Conservation (phyloP, 139 green algal species). For the Eudorina sp. region DNA sequence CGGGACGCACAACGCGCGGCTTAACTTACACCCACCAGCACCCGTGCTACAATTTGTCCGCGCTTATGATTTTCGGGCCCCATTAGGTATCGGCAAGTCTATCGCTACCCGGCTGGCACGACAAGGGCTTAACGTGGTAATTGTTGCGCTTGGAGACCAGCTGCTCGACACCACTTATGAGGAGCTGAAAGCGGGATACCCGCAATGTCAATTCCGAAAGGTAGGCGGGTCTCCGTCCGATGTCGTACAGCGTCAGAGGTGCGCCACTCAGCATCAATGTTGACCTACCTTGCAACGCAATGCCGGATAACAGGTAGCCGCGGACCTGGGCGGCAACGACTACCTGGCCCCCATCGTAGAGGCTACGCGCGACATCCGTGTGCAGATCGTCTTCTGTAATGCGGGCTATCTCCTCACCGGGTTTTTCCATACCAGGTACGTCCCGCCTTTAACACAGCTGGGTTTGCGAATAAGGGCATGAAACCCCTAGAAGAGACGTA, state of each 20-base stretch:
- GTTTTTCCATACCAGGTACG: constrained; percentile 87
- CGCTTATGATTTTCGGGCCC: too few relatives aligned
- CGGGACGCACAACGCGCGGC: too few relatives aligned
- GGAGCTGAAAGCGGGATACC: constrained; percentile 79
- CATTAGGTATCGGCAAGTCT: constrained; percentile 95
- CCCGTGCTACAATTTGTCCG: too few relatives aligned
- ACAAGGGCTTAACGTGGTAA: constrained; percentile 92
- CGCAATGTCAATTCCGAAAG: constrained; percentile 84
- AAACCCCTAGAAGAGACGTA: too few relatives aligned
- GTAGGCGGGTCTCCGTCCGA: constrained; percentile 40
- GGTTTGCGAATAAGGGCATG: too few relatives aligned
- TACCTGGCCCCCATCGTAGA: constrained; percentile 84
- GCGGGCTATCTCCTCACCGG: constrained; percentile 94
- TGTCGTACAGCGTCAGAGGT: background rate
- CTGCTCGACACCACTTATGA: constrained; percentile 80
- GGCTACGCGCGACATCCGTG: constrained; percentile 85
- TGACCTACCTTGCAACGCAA: too few relatives aligned
- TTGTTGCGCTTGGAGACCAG: constrained; percentile 89
- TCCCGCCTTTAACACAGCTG: background rate
- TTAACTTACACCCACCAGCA: too few relatives aligned
- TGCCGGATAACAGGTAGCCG: constrained; percentile 84
- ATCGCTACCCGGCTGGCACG: constrained; percentile 84
- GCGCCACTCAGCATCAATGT: too few relatives aligned
- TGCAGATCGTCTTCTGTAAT: constrained; percentile 95
- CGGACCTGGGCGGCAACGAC: constrained; percentile 80